A percentile compares a stretch with the other conserved stretches of the same genome.
Conservation (phyloP, 2,329 filamentous ascomycete species). For the Phoma sp. region DNA sequence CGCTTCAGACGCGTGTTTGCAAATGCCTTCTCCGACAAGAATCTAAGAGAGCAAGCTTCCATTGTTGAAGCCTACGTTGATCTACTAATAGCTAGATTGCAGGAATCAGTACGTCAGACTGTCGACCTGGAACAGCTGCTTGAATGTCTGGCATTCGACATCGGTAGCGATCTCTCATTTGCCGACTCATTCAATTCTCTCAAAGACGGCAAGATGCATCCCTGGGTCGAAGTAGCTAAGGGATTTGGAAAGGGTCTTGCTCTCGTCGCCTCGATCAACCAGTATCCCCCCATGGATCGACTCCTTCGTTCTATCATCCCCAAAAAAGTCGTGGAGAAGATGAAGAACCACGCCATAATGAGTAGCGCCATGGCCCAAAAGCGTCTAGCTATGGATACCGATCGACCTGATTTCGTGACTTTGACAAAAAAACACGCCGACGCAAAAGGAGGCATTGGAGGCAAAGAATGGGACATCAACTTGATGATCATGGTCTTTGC, state of each 20-base stretch:
- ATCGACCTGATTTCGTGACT: conserved; percentile 39
- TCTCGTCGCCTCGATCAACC: conserved; percentile 36
- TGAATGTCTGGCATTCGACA: conserved; percentile 33
- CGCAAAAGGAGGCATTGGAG: conserved; percentile 22
- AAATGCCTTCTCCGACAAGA: conserved; percentile 37
- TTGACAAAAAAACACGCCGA: conserved; percentile 32
- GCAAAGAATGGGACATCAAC: conserved; percentile 49
- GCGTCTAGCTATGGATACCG: conserved; percentile 24
- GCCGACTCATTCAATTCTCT: conserved; percentile 55
- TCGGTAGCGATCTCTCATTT: conserved; percentile 57
- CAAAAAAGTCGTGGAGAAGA: conserved; percentile 29
- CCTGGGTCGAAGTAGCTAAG: conserved; percentile 45
- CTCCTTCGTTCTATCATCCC: conserved; percentile 34
- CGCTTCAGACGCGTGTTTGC: conserved; percentile 33
- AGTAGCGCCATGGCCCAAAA: conserved; percentile 31
- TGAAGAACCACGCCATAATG: conserved; percentile 30
- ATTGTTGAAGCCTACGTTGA: conserved; percentile 34
- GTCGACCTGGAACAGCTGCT: conserved; percentile 28
- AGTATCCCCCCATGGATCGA: conserved; percentile 33
- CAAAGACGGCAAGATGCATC: conserved; percentile 42
- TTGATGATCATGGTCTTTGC: conserved; percentile 49
- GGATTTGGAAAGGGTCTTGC: conserved; percentile 38
- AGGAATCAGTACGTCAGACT: background rate
- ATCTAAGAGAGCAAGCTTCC: conserved; percentile 30
- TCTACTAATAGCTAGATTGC: conserved; percentile 27